Percentiles rank a stretch among this genome's conserved stretches.
Conservation (phyloP, 2,329 filamentous ascomycete species). For the Endoconidiophora laricicola region DNA sequence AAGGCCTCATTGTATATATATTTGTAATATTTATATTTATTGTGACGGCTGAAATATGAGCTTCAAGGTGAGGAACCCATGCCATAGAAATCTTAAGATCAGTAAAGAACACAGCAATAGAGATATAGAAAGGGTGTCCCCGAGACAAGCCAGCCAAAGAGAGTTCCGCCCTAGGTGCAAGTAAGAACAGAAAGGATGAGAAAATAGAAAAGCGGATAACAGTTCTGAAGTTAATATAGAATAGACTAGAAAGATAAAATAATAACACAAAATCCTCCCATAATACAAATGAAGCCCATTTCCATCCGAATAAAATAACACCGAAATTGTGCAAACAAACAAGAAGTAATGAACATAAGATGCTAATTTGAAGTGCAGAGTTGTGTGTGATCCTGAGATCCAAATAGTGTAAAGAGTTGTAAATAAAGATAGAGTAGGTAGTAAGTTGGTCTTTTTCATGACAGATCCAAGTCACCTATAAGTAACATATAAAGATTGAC, state of each 20-base stretch:
- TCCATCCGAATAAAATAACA: slow-evolving; percentile 1
- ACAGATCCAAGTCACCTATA: no score
- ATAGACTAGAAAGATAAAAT: neutral
- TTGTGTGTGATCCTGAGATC: no score
- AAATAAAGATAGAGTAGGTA: no score
- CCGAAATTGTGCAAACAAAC: neutral
- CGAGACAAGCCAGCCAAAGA: neutral
- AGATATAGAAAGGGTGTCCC: neutral
- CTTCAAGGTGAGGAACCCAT: no score
- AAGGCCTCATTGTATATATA: no score
- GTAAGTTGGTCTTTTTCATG: no score
- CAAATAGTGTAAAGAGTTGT: no score
- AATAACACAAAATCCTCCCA: neutral
- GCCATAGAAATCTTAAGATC: neutral
- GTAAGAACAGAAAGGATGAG: neutral
- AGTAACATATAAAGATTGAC: no score
- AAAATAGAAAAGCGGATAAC: neutral
- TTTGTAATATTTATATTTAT: no score
- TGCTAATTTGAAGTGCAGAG: no score
- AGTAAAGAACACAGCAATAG: neutral
- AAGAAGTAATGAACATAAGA: no score
- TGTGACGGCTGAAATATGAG: no score
- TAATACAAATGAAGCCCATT: neutral
- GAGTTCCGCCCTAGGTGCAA: neutral
- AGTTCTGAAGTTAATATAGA: neutral